Conservation (phyloP, 2,329 filamentous ascomycete genomes). For the Eurotiales sp. region DNA sequence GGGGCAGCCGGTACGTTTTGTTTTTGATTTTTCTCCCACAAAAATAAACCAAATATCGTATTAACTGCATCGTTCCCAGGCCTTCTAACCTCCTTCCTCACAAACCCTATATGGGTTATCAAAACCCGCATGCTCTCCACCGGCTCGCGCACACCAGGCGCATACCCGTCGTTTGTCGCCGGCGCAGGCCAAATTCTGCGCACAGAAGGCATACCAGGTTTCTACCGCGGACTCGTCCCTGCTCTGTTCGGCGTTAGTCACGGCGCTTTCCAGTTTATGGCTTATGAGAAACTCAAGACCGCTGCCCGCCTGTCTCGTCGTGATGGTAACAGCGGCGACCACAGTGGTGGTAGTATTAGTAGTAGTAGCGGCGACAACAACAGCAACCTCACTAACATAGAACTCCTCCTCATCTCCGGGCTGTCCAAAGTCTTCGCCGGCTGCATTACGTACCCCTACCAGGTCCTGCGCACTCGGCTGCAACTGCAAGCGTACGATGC, state of each 20-base stretch:
- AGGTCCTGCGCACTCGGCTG: conserved; percentile 81
- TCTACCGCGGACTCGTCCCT: conserved; percentile 82
- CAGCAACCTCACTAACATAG: conserved; percentile 60
- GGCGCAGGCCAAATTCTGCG: conserved; percentile 65
- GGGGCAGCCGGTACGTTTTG: conserved; percentile 51
- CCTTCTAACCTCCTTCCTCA: conserved; percentile 71
- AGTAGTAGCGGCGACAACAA: conserved; percentile 15
- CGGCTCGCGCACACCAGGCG: conserved; percentile 67
- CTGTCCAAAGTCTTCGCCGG: conserved; percentile 83
- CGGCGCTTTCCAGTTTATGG: conserved; percentile 91
- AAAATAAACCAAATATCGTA: neutral
- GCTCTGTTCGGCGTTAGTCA: conserved; percentile 84
- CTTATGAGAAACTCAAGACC: conserved; percentile 76
- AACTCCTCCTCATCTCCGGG: conserved; percentile 77
- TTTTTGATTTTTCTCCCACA: neutral
- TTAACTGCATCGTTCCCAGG: conserved; percentile 45
- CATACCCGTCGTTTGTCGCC: conserved; percentile 73
- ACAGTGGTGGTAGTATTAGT: too few relatives aligned
- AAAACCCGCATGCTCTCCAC: conserved; percentile 96
- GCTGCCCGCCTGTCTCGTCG: too few relatives aligned
- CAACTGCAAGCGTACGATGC: conserved; percentile 80
- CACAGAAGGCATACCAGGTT: conserved; percentile 71
- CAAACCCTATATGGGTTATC: conserved; percentile 96
- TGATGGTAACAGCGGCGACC: too few relatives aligned
- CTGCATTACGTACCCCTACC: conserved; percentile 89